These are phyloP conservation scores for Zancudomyces culisetae DNA, from an alignment of 371 early-diverging fungal species.

Conservation along the genomic window DNA sequence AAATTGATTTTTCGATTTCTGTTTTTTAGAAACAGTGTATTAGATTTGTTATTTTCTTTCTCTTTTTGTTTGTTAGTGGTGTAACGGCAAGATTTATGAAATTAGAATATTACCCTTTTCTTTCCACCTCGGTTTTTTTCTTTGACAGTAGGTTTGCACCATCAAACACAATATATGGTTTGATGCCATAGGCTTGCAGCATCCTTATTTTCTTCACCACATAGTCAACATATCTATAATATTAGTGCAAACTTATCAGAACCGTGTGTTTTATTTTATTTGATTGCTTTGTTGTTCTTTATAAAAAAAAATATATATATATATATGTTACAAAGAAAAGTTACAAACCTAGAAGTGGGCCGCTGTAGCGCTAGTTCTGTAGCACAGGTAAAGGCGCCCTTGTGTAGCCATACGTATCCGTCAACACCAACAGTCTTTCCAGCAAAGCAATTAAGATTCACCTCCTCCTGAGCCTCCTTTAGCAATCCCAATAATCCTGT, in stretches of 20 bases:
- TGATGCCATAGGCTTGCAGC: constrained; percentile 46
- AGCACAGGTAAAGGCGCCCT: constrained; percentile 64
- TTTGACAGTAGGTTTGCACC: constrained; percentile 85
- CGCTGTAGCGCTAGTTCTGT: constrained; percentile 41
- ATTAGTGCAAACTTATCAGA: not conserved
- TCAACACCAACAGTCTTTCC: constrained; percentile 73
- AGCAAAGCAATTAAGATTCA: constrained; percentile 43
- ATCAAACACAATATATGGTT: constrained; percentile 90
- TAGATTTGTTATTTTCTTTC: no score
- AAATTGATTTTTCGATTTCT: constrained; percentile 34
- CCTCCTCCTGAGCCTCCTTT: constrained; percentile 37
- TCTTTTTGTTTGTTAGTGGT: no score
- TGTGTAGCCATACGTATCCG: constrained; percentile 85
- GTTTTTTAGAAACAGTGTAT: not conserved
- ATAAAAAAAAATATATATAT: constrained; percentile 4
- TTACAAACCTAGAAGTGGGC: constrained; percentile 38
- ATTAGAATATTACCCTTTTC: constrained; percentile 25
- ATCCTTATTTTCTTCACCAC: constrained; percentile 51
- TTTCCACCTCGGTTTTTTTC: constrained; percentile 45
- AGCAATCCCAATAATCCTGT: constrained; percentile 58
- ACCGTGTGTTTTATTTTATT: not conserved
- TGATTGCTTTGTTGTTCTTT: not conserved
- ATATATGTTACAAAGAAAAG: constrained; percentile 1
- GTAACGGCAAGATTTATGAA: not conserved
- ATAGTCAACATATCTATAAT: constrained; percentile 45